These are phyloP conservation scores for Corrigiola litoralis DNA, from an alignment of 179 eudicot genomes.

Conservation along the genomic window DNA sequence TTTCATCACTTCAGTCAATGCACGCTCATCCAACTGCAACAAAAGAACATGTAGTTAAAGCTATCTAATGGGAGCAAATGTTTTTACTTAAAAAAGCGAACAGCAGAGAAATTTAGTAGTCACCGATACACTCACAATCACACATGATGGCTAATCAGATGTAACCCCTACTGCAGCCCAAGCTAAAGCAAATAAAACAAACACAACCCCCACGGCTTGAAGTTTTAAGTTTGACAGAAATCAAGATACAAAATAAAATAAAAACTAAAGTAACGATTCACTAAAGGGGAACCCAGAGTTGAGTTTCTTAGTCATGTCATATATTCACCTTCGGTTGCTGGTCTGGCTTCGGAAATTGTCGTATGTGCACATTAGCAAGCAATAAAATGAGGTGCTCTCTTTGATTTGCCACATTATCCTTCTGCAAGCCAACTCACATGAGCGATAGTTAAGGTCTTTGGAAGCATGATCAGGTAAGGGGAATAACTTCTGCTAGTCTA, in stretches of 20 bases:
- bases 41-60: slow-evolving; percentile 10
- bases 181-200: not conserved
- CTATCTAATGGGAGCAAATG: not conserved
- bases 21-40: slow-evolving; percentile 88
- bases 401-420: slow-evolving; percentile 95
- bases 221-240: not conserved
- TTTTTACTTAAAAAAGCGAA: not conserved
- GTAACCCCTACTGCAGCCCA: not conserved
- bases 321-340: slow-evolving; percentile 84
- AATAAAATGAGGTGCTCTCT: slow-evolving; percentile 94
- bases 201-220: not conserved
- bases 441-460: slow-evolving; percentile 3
- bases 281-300: not conserved
- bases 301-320: not conserved
- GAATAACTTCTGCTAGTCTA: not conserved
- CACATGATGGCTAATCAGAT: not conserved
- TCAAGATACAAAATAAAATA: not conserved
- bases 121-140: not conserved
- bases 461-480: not conserved
- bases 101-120: not conserved
- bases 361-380: slow-evolving; percentile 97
- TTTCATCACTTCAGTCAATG: slow-evolving; percentile 91
- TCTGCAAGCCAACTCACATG: slow-evolving; percentile 44
- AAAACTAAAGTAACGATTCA: not conserved
- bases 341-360: slow-evolving; percentile 94